Evolutionary conservation across 768 basidiomycete species (phyloP).

Genomic region (Chalciporus sphaerocephalus): DNA sequence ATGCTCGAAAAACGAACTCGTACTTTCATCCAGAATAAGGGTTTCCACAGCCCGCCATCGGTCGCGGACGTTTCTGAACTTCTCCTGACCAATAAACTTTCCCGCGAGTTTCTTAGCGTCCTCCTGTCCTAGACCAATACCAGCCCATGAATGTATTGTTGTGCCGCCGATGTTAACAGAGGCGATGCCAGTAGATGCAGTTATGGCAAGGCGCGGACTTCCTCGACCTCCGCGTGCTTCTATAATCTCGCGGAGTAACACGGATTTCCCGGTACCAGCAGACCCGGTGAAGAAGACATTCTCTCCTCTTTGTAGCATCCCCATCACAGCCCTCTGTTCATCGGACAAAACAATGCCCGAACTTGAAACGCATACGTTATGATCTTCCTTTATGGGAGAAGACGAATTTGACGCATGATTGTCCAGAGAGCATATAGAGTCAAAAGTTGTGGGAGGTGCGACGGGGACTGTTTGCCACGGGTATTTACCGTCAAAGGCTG

Average conservation of each 20-base stretch:
- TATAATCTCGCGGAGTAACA: constrained; percentile 75
- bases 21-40: constrained; percentile 85
- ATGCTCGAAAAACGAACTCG: constrained; percentile 18
- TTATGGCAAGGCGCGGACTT: constrained; percentile 54
- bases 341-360: constrained; percentile 39
- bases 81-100: constrained; percentile 46
- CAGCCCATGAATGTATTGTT: constrained; percentile 81
- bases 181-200: constrained; percentile 78
- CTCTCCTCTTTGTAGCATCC: constrained; percentile 51
- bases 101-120: constrained; percentile 45
- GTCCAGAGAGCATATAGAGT: background rate
- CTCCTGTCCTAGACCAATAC: constrained; percentile 71
- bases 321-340: constrained; percentile 49
- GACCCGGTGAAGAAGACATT: constrained; percentile 86
- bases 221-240: constrained; percentile 36
- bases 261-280: constrained; percentile 78
- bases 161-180: constrained; percentile 78
- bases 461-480: background rate
- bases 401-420: background rate
- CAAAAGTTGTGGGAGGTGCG: background rate
- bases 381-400: background rate
- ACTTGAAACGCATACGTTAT: constrained; percentile 5
- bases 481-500: constrained; percentile 3
- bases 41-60: constrained; percentile 63
- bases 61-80: constrained; percentile 37